Conservation (phyloP, 768 basidiomycete genomes). For the Auricularia sp. region DNA sequence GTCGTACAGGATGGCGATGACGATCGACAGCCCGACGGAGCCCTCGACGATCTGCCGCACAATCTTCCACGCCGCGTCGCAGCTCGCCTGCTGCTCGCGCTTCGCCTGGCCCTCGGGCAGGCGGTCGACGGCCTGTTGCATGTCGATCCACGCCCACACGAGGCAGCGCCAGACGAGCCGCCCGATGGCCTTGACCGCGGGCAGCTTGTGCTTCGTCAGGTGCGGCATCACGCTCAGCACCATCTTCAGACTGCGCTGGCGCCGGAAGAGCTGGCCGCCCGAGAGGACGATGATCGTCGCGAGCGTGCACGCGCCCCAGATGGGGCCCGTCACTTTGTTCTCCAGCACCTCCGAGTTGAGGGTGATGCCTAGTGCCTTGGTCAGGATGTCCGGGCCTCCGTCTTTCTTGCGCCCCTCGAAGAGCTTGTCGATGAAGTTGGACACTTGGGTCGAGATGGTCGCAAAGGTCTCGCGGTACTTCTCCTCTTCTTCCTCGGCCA, state of each 20-base stretch:
- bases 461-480: background rate
- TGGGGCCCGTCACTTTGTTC: constrained; percentile 36
- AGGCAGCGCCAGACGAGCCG: constrained; percentile 54
- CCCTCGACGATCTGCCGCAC: constrained; percentile 45
- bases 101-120: constrained; percentile 9
- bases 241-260: constrained; percentile 26
- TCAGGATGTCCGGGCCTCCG: background rate
- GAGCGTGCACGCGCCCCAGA: constrained; percentile 64
- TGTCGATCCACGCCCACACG: constrained; percentile 43
- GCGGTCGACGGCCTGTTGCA: constrained; percentile 17
- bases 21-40: constrained; percentile 45
- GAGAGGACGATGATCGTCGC: constrained; percentile 58
- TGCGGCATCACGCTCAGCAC: constrained; percentile 42
- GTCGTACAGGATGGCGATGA: constrained; percentile 44
- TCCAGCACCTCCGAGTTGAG: background rate
- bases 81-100: constrained; percentile 23
- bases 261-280: constrained; percentile 36
- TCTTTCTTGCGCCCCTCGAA: background rate
- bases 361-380: background rate
- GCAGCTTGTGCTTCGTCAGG: constrained; percentile 52
- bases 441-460: constrained; percentile 8
- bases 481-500: background rate
- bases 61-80: constrained; percentile 36
- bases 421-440: constrained; percentile 30
- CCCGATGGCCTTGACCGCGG: constrained; percentile 49